Conservation (phyloP, 306 rosid species). For the Biancaea sappan region DNA sequence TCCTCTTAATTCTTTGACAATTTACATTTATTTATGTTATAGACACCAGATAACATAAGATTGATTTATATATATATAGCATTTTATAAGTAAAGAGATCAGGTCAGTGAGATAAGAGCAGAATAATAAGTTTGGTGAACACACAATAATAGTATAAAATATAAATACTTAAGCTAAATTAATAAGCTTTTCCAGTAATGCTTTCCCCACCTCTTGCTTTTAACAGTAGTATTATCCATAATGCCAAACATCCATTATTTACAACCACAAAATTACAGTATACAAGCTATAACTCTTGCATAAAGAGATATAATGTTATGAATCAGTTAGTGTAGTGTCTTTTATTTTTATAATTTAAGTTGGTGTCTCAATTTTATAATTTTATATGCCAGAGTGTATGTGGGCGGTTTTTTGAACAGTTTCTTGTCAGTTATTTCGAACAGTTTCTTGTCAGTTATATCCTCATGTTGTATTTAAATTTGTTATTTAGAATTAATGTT, state of each 20-base stretch:
- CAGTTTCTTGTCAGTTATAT: too few species aligned
- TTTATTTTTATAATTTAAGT: too few species aligned
- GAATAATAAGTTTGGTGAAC: conserved; percentile 1
- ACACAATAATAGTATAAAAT: neutral
- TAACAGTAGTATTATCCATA: neutral
- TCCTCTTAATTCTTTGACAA: conserved; percentile 1
- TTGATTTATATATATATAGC: conserved; percentile 12
- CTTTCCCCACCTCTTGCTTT: neutral
- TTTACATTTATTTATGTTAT: neutral
- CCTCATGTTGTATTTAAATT: too few species aligned
- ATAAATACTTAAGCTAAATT: neutral
- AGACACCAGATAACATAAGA: conserved; percentile 14
- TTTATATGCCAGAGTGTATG: too few species aligned
- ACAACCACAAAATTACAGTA: neutral
- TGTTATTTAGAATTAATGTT: too few species aligned
- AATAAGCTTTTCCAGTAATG: neutral
- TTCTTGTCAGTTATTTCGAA: too few species aligned
- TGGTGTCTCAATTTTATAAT: too few species aligned
- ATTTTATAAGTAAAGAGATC: conserved; percentile 7
- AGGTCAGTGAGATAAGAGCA: neutral
- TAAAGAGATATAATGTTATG: too few species aligned
- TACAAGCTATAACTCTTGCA: neutral
- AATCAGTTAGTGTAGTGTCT: too few species aligned
- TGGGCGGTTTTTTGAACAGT: too few species aligned
- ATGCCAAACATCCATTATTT: neutral